Base-by-base conservation (phyloP, 2,329 filamentous ascomycete genomes). In the Fusarium concolor region DNA sequence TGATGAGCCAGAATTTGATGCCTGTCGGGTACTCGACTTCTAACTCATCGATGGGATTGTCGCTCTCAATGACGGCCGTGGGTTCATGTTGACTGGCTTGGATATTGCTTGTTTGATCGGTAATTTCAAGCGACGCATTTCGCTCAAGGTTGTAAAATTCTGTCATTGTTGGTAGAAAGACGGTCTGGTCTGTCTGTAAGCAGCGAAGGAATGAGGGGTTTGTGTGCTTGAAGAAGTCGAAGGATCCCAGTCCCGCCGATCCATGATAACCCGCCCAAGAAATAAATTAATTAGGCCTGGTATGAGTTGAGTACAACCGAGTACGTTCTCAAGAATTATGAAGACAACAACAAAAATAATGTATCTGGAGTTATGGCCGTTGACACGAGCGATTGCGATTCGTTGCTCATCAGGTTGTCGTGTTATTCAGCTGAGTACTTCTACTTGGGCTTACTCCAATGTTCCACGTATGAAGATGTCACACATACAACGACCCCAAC, bases 101-200 rank as follows among this genome's bases (percentile, higher is more conserved):
- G 3, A 5, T 3, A 4, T 20, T 2, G 1, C 5, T 4, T 1
- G 3, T 3, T 4, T 20, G 10, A 1, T 1, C 8, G 1, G 7
- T 0, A 1, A 8, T 4, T 2, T 15, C n/a, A 4, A 2, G 8
- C 0, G 3, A 12, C 2, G 11, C 1, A 4, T 1, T 1, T 1
- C 2, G 22, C 4, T 57, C 50, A 3, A 37, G 4, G 4, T 3
- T 18, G 1, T 3, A 5, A 2, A 49, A 6, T 31, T 57, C 58
- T 18, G 38, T 5, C 58, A 62, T 62, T 10, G 3, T 62, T 20
- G 18, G 10, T 22, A 1, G 12, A n/a, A 26, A 22, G 33, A n/a
- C 15, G 8, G 33, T 35, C 12, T 35, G 8, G 33, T 35, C 12
- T 35, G 33, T n/a, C 33, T 17, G 31, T 10, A 31, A 14, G 10